Evolutionary conservation across 257 asterid species (phyloP).

Genomic region (Rauvolfia tetraphylla): DNA sequence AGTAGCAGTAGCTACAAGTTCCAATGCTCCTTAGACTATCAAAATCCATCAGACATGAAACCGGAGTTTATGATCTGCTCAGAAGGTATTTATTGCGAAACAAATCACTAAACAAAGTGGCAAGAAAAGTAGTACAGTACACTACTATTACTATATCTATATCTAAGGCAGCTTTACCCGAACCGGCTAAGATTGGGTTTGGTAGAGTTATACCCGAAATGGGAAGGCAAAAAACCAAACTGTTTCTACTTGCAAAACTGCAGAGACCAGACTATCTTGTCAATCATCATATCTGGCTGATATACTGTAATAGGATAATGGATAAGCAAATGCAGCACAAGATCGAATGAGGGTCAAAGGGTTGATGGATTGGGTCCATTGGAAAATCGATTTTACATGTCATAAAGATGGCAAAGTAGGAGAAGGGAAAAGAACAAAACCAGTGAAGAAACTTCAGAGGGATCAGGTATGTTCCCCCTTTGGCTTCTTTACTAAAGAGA

Average conservation of each 20-base stretch:
- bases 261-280: no score
- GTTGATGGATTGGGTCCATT: background rate
- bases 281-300: no score
- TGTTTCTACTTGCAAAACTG: background rate
- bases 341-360: background rate
- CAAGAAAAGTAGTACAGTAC: background rate
- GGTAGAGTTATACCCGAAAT: background rate
- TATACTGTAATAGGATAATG: background rate
- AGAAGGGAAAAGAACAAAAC: background rate
- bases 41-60: background rate
- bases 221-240: background rate
- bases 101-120: background rate
- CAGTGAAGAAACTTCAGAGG: background rate
- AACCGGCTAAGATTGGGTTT: background rate
- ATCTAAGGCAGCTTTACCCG: background rate
- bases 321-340: background rate
- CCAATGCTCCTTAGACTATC: constrained; percentile 30
- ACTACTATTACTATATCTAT: no score
- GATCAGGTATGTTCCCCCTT: constrained; percentile 3
- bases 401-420: background rate
- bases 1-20: constrained; percentile 37
- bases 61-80: background rate
- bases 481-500: background rate
- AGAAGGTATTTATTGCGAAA: background rate
- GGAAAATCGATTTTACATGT: background rate